Evolutionary conservation across 1,284 basidiomycete species (phyloP), one percentile per base, ranked within the genome.

Genomic region (Ustilago bromivora): DNA sequence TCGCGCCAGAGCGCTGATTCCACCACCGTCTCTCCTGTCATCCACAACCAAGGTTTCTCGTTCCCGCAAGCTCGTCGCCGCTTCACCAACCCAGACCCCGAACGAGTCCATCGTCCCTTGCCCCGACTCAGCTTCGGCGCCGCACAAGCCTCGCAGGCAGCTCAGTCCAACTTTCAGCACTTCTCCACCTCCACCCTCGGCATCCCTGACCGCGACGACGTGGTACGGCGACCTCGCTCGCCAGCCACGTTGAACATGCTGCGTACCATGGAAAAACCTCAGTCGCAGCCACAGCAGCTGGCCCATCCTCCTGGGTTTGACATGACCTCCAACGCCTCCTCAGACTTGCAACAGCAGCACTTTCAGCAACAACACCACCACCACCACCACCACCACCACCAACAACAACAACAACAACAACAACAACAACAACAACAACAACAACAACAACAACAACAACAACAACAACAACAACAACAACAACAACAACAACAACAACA

Each of bases 81-180:
- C 41, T 73, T 73, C 58, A 73, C 71, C 38, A 68, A 73, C 35
- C 61, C 71, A 2, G 71, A 73, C 62, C 55, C 58, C 15, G 46
- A 32, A 23, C 57, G 43, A 31, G 61, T 46, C 40, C 15, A 12
- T 32, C 66, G 66, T 32, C 51, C 65, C 12, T 57, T 59, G n/a
- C 66, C 66, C 9, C 65, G 66, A 12, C 59, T 68, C 17, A 73
- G 71, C 58, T 73, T 73, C n/a, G 71, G 71, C 13, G 71, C 65
- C 15, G 46, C 56, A 28, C 61, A 64, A 47, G n/a, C 53, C 19
- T 35, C 71, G 3, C 65, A 54, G n/a, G 17, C 46, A n/a, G 19
- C 53, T n/a, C 57, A 52, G 9, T 5, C 58, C 51, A 59, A 60
- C 59, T 73, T 65, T 34, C 57, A 58, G 3, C 43, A 57, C 41